phyloP scores from a whole-genome alignment of 2,329 filamentous ascomycete genomes.

The Aspergillus fructus region DNA sequence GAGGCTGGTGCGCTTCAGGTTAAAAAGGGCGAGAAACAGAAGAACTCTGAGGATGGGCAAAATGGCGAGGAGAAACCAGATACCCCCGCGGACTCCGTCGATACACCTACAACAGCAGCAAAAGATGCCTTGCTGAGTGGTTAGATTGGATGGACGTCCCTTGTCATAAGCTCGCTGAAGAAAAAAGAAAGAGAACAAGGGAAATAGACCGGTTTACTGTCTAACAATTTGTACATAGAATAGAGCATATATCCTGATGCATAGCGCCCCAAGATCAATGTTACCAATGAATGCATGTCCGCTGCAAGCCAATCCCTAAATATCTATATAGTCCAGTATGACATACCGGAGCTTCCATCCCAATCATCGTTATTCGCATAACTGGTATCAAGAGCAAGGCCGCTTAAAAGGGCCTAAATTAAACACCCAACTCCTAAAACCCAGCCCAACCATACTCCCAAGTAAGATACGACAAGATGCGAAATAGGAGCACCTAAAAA shows the following conservation, averaged over 20 bases:
- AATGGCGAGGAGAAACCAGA: conserved; percentile 3
- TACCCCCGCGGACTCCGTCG: conserved; percentile 10
- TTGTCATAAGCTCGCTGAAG: too few relatives aligned
- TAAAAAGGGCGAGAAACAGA: conserved; percentile 58
- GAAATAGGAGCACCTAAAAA: conserved; percentile 53
- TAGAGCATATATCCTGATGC: conserved; percentile 4
- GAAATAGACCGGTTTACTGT: neutral
- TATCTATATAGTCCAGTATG: neutral
- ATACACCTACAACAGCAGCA: conserved; percentile 18
- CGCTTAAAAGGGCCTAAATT: neutral
- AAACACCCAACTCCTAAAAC: conserved; percentile 9
- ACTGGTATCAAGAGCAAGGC: conserved; percentile 9
- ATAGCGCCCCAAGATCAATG: conserved; percentile 4
- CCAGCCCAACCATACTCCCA: neutral
- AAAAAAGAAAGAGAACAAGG: neutral
- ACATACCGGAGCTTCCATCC: neutral
- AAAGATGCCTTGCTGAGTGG: conserved; percentile 33
- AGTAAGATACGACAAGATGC: neutral
- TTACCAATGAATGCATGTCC: neutral
- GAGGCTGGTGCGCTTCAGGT: conserved; percentile 74
- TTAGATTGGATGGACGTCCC: conserved; percentile 9
- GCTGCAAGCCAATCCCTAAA: too few relatives aligned
- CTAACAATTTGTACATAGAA: conserved; percentile 7
- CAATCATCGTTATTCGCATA: neutral
- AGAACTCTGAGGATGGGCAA: conserved; percentile 14